These are phyloP conservation scores for Kuraishia piskuri DNA, from an alignment of 805 yeast genomes.

Conservation along the genomic window DNA sequence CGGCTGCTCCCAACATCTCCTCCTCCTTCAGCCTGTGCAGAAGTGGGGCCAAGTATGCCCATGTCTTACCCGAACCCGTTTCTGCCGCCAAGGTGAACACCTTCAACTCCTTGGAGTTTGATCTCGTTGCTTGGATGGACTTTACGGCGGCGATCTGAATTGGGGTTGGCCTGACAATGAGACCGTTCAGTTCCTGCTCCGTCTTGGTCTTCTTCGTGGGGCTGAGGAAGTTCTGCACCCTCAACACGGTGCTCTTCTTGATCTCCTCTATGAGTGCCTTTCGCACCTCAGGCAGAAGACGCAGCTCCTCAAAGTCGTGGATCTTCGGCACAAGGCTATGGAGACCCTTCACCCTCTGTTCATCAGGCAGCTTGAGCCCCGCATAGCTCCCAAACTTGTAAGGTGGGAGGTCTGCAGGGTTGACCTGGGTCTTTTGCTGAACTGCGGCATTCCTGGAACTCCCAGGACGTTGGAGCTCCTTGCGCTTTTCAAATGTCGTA, in stretches of 20 bases:
- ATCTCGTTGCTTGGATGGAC: conserved; percentile 36
- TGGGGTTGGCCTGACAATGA: conserved; percentile 55
- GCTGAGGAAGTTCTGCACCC: conserved; percentile 22
- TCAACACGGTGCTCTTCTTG: conserved; percentile 31
- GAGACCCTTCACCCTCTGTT: conserved; percentile 22
- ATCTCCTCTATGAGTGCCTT: conserved; percentile 49
- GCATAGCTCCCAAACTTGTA: conserved; percentile 41
- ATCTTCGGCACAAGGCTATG: conserved; percentile 41
- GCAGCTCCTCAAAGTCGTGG: conserved; percentile 54
- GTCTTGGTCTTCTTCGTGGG: conserved; percentile 20
- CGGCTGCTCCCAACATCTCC: conserved; percentile 29
- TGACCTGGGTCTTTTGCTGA: background rate
- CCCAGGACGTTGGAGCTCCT: background rate
- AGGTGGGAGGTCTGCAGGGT: conserved; percentile 11
- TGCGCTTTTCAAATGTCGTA: background rate
- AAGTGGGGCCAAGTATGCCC: conserved; percentile 80
- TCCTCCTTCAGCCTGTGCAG: conserved; percentile 59
- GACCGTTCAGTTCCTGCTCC: conserved; percentile 24
- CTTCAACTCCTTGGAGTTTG: conserved; percentile 30
- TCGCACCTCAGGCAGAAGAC: conserved; percentile 61
- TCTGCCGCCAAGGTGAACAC: conserved; percentile 86
- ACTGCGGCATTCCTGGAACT: background rate
- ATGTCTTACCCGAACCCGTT: conserved; percentile 94
- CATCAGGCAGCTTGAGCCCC: conserved; percentile 33
- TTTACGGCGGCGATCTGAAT: conserved; percentile 74